Evolutionary conservation across 805 yeast genomes (phyloP), one percentile per base, ranked within the genome.

Genomic region (Teunomyces aglyptinius): DNA sequence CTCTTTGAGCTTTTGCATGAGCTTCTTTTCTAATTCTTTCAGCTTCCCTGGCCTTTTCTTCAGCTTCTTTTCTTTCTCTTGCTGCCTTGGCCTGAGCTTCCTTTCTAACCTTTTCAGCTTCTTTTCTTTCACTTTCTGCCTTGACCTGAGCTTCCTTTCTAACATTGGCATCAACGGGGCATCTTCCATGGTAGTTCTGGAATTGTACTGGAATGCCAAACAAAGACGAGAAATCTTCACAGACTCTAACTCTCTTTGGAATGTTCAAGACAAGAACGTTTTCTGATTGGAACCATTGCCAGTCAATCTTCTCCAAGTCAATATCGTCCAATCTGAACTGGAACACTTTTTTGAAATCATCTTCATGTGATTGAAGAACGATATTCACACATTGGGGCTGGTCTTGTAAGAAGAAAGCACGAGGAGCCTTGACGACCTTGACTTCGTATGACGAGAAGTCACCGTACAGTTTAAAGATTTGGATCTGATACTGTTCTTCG

Each of bases 261-360:
- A 70, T 61, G 39, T 58, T 68, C 51, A 70, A 62, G 7, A 65
- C 67, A 53, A 70, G 64, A 11, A 65, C 61, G 41, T 65, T 67
- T 28, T 62, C 62, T 18, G 55, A 43, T 38, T 51, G 50, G 47
- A 51, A 61, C 55, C 64, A 61, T 46, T 68, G 65, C 66, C 71
- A 69, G 50, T 64, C 62, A 28, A 70, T 66, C n/a, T 58, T 51
- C 6, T 56, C 46, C 20, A 68, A 53, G 19, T 67, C 68, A 22
- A 70, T 60, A 43, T 64, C 65, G 20, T 59, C 51, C 20, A 60
- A 47, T 45, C 56, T 59, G 41, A 71, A 68, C 41, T 64, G 64
- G 48, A 65, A 63, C 3, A 58, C 58, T 46, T 63, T 62, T 40
- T 55, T 60, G 52, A 70, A 70, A 16, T 61, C 50, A 50, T 70